These are phyloP conservation scores for Myriosclerotinia duriaeana DNA, from an alignment of 2,329 filamentous ascomycete genomes.

Conservation along the genomic window DNA sequence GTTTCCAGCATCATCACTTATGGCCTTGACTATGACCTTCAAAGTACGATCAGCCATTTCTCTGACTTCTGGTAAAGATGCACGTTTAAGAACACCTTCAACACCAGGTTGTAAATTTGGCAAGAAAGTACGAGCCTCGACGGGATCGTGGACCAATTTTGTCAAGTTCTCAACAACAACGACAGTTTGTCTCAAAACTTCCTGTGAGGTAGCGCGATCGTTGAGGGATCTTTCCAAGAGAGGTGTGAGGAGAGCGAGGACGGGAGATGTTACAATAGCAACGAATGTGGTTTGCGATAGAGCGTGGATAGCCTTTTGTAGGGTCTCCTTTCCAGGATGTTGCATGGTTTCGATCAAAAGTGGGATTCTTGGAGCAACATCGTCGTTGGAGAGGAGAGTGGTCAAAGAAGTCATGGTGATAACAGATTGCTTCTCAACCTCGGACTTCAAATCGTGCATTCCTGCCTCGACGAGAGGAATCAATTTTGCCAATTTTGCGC, in stretches of 20 bases:
- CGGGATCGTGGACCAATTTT: slow-evolving; percentile 92
- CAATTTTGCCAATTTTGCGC: slow-evolving; percentile 77
- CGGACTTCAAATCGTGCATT: slow-evolving; percentile 94
- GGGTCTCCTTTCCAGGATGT: slow-evolving; percentile 80
- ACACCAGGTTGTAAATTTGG: slow-evolving; percentile 94
- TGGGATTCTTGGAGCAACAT: slow-evolving; percentile 88
- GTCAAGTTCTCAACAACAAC: slow-evolving; percentile 98
- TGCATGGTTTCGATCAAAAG: slow-evolving; percentile 94
- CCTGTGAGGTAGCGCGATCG: slow-evolving; percentile 84
- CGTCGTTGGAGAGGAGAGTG: slow-evolving; percentile 90
- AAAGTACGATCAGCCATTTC: slow-evolving; percentile 82
- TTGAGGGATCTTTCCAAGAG: slow-evolving; percentile 93
- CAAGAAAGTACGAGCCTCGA: slow-evolving; percentile 91
- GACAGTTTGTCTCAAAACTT: slow-evolving; percentile 91
- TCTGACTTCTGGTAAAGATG: slow-evolving; percentile 90
- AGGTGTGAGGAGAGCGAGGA: slow-evolving; percentile 89
- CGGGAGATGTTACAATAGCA: slow-evolving; percentile 90
- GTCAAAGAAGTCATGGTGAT: slow-evolving; percentile 91
- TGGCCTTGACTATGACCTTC: slow-evolving; percentile 88
- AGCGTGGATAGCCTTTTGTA: slow-evolving; percentile 95
- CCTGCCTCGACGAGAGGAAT: slow-evolving; percentile 89
- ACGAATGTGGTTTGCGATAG: slow-evolving; percentile 98
- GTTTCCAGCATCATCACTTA: slow-evolving; percentile 68
- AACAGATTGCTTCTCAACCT: slow-evolving; percentile 85
- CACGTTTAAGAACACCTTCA: slow-evolving; percentile 80